Evolutionary conservation across 228 moss, liverwort and hornwort genomes (phyloP).

Genomic region (Sphagnum fallax): DNA sequence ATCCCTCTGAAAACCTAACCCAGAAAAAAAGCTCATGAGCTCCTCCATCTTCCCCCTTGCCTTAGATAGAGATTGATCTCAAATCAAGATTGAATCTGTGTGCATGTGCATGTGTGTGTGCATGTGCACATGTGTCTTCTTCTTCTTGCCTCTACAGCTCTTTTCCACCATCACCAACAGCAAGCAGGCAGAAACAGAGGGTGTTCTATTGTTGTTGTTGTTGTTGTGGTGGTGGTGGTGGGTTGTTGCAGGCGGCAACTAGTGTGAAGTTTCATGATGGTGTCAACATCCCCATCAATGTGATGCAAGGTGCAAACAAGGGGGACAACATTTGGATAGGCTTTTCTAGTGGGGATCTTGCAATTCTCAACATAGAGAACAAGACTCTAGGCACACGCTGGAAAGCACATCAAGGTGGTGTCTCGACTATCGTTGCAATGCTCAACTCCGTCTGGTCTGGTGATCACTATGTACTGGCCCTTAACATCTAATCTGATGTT

Average conservation of each 20-base stretch:
- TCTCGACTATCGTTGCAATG: conserved; percentile 54
- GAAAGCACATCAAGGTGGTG: conserved; percentile 60
- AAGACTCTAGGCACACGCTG: conserved; percentile 30
- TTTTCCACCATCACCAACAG: too few relatives aligned
- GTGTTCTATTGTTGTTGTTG: too few relatives aligned
- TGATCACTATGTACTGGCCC: conserved; percentile 64
- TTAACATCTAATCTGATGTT: too few relatives aligned
- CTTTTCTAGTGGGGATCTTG: conserved; percentile 51
- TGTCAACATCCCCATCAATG: conserved; percentile 50
- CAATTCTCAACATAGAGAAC: conserved; percentile 29
- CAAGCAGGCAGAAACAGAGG: too few relatives aligned
- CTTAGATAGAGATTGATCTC: too few relatives aligned
- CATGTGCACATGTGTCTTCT: too few relatives aligned
- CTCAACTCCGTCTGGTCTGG: conserved; percentile 70
- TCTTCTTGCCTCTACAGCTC: too few relatives aligned
- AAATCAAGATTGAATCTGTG: too few relatives aligned
- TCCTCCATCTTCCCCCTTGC: not conserved
- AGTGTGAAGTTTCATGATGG: conserved; percentile 34
- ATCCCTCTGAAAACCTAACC: not conserved
- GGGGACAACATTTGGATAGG: conserved; percentile 56
- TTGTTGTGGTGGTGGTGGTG: too few relatives aligned
- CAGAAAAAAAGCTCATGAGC: not conserved
- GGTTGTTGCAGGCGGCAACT: conserved; percentile 31
- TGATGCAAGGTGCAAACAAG: conserved; percentile 42
- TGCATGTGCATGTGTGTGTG: too few relatives aligned